These are phyloP conservation scores for Ceriops decandra DNA, from an alignment of 345 rosid genomes.

Conservation along the genomic window DNA sequence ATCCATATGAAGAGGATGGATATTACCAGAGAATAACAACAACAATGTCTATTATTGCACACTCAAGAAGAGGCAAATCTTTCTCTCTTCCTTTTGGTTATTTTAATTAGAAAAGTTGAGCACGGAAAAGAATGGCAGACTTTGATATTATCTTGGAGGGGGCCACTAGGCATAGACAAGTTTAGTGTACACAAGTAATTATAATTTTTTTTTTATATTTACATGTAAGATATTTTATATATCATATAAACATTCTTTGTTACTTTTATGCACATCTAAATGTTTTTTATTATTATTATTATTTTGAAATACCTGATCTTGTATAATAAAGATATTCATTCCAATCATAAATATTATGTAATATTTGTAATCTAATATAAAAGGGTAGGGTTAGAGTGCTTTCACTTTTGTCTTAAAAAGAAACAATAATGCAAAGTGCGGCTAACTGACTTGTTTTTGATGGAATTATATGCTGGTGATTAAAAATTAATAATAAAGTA, in stretches of 20 bases:
- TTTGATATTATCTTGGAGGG: slow-evolving; percentile 11
- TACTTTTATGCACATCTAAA: too few species aligned
- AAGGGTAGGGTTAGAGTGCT: slow-evolving; percentile 6
- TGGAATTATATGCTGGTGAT: too few species aligned
- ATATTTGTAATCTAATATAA: background rate
- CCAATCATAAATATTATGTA: background rate
- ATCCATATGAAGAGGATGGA: background rate
- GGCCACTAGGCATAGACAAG: too few species aligned
- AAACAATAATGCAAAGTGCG: background rate
- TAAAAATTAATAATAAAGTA: too few species aligned
- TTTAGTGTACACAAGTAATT: too few species aligned
- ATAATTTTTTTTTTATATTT: too few species aligned
- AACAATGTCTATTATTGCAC: slow-evolving; percentile 34
- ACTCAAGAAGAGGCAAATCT: slow-evolving; percentile 36
- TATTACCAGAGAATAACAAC: slow-evolving; percentile 20
- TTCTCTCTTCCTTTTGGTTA: background rate
- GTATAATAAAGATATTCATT: slow-evolving; percentile 3
- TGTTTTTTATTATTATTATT: background rate
- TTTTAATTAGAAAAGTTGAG: slow-evolving; percentile 12
- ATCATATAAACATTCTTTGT: too few species aligned
- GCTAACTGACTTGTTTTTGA: background rate
- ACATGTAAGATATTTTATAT: too few species aligned
- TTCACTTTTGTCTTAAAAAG: slow-evolving; percentile 7
- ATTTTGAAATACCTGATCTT: slow-evolving; percentile 31
- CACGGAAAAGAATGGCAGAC: slow-evolving; percentile 20